phyloP scores from a whole-genome alignment of 148 eudicot genomes.

The Camellia lanceoleosa region DNA sequence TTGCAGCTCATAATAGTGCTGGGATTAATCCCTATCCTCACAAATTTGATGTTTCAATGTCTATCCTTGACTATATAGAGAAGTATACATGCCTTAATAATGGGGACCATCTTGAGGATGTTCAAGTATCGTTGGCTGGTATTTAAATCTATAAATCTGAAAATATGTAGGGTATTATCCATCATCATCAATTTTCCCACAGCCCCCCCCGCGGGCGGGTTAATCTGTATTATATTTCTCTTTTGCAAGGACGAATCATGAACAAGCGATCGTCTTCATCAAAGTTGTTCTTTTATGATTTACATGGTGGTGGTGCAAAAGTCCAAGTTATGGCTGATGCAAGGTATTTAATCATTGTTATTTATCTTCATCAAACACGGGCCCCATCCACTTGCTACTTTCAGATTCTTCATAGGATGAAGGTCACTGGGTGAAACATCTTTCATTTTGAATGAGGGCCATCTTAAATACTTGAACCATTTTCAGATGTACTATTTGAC shows the following conservation, averaged over 20 bases:
- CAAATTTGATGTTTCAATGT: constrained; percentile 55
- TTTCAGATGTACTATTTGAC: too few relatives aligned
- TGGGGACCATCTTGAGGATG: constrained; percentile 72
- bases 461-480: too few relatives aligned
- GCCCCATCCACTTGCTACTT: too few relatives aligned
- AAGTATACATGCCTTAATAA: constrained; percentile 50
- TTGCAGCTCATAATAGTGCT: constrained; percentile 60
- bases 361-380: too few relatives aligned
- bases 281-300: constrained; percentile 82
- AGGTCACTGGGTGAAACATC: too few relatives aligned
- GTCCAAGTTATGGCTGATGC: constrained; percentile 97
- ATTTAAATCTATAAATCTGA: constrained; percentile 1
- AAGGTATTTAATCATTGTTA: constrained; percentile 36
- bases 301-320: constrained; percentile 66
- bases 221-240: not conserved
- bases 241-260: constrained; percentile 73
- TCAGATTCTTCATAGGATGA: too few relatives aligned
- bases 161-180: not conserved
- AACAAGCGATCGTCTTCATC: constrained; percentile 79
- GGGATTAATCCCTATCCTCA: constrained; percentile 84
- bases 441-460: too few relatives aligned
- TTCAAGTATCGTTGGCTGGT: constrained; percentile 70
- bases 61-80: constrained; percentile 53
- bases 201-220: not conserved
- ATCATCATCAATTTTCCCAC: not conserved